These are phyloP conservation scores for Hypholoma sublateritium DNA, from an alignment of 768 basidiomycete species.

Conservation along the genomic window DNA sequence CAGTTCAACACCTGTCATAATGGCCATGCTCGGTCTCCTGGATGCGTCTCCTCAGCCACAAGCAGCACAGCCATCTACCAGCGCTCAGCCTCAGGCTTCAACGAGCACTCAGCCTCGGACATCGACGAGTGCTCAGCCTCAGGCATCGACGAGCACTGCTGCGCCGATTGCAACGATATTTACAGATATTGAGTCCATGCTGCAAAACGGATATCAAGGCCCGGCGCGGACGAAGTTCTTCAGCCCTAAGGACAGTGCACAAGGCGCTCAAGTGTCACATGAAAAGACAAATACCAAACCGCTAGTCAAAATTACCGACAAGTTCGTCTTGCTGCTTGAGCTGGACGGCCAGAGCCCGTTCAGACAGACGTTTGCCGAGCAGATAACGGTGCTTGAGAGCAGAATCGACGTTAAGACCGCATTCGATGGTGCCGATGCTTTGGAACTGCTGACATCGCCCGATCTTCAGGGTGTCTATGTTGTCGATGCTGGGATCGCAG, in stretches of 20 bases:
- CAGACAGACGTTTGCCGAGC: neutral
- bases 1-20: conserved; percentile 30
- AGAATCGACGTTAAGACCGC: conserved; percentile 17
- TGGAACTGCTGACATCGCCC: conserved; percentile 21
- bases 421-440: conserved; percentile 5
- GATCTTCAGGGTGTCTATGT: conserved; percentile 29
- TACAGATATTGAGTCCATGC: neutral
- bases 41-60: conserved; percentile 16
- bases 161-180: neutral
- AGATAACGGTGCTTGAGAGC: conserved; percentile 14
- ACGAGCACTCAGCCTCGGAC: neutral
- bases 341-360: neutral
- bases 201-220: neutral
- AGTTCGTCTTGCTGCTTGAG: neutral
- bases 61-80: neutral
- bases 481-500: conserved; percentile 25
- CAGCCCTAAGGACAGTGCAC: neutral
- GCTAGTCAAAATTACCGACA: neutral
- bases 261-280: neutral
- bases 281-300: neutral
- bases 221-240: neutral
- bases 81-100: neutral
- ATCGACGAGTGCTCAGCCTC: neutral
- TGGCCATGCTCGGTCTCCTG: conserved; percentile 38
- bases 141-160: neutral